These are phyloP conservation scores for Kalanchoe fedtschenkoi DNA, from an alignment of 164 flowering plant genomes.

Conservation along the genomic window DNA sequence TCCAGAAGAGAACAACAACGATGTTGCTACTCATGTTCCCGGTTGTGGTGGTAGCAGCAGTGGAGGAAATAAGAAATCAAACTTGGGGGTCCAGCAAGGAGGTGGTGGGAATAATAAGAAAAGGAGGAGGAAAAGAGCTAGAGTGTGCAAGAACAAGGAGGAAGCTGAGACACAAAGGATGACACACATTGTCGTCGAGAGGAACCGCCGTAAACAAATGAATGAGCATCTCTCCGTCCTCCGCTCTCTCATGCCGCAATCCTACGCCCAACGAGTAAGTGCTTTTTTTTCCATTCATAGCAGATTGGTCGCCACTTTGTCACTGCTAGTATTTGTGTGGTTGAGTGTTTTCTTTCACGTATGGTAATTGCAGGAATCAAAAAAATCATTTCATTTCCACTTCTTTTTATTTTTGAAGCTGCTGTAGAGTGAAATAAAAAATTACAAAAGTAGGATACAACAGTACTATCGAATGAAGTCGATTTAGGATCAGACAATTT, in stretches of 20 bases:
- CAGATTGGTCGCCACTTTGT: background rate
- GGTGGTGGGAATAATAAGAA: constrained; percentile 17
- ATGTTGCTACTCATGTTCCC: too few species aligned
- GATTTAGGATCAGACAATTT: too few species aligned
- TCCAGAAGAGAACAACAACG: background rate
- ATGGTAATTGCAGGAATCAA: too few species aligned
- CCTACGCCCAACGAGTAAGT: constrained; percentile 65
- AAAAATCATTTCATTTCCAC: too few species aligned
- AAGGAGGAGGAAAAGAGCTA: constrained; percentile 52
- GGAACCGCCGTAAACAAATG: constrained; percentile 87
- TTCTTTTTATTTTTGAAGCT: too few species aligned
- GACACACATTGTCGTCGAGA: constrained; percentile 85
- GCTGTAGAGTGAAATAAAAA: too few species aligned
- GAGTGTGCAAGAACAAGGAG: constrained; percentile 61
- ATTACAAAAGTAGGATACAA: too few species aligned
- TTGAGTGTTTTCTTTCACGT: background rate
- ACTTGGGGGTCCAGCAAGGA: constrained; percentile 20
- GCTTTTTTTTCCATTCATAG: background rate
- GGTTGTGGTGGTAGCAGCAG: background rate
- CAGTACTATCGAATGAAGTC: too few species aligned
- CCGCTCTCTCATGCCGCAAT: constrained; percentile 79
- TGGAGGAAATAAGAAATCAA: constrained; percentile 6
- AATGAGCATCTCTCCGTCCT: constrained; percentile 69
- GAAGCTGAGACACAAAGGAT: constrained; percentile 84
- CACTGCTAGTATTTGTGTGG: too few species aligned